Conservation (phyloP, 1,284 basidiomycete species). For the Hymenochaete sp. region DNA sequence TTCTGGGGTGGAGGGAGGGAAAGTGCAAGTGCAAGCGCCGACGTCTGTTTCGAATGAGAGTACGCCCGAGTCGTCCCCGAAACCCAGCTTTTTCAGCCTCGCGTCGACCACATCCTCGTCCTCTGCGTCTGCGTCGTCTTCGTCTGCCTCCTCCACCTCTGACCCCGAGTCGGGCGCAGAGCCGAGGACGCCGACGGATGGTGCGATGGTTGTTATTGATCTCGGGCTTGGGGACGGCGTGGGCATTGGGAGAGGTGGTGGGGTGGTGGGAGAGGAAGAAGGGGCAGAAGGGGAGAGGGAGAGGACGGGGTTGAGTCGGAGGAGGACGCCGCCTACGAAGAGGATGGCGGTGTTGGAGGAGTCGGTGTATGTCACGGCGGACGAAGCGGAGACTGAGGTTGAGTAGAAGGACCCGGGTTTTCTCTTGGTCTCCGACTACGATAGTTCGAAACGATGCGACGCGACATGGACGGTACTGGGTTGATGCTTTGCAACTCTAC, state of each 20-base stretch:
- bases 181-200: slow-evolving; percentile 10
- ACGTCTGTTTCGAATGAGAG: not conserved
- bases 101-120: not conserved
- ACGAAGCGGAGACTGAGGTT: slow-evolving; percentile 4
- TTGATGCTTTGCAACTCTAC: not conserved
- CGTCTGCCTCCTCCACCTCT: not conserved
- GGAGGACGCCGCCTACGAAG: not conserved
- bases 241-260: not conserved
- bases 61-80: slow-evolving; percentile 11
- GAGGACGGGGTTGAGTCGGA: not conserved
- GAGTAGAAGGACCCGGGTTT: not conserved
- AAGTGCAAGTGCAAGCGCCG: not conserved
- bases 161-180: not conserved
- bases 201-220: not conserved
- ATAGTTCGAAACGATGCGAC: not conserved
- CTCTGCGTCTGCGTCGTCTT: not conserved
- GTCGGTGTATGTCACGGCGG: slow-evolving; percentile 10
- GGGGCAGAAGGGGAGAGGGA: not conserved
- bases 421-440: not conserved
- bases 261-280: not conserved
- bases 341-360: slow-evolving; percentile 1
- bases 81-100: slow-evolving; percentile 8
- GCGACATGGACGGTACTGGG: not conserved
- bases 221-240: not conserved
- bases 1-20: too few relatives aligned